These are phyloP conservation scores for Ustilago shanxiensis DNA, from an alignment of 1,284 basidiomycete species.

Conservation along the genomic window DNA sequence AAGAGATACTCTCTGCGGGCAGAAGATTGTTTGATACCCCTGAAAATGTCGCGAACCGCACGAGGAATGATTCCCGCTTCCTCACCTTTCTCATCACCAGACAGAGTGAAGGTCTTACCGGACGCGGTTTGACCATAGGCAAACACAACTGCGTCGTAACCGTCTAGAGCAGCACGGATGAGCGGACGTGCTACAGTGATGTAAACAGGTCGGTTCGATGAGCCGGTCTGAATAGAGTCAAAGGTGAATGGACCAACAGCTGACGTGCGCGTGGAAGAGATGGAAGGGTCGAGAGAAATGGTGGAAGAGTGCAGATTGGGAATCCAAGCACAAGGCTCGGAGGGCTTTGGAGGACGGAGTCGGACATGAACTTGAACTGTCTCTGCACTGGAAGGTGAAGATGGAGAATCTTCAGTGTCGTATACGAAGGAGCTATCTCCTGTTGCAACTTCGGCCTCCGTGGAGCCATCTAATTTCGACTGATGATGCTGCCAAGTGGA, in stretches of 20 bases:
- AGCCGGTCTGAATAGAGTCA: conserved; percentile 83
- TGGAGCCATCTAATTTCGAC: not conserved
- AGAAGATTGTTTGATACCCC: conserved; percentile 70
- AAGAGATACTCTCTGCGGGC: conserved; percentile 84
- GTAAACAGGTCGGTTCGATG: conserved; percentile 87
- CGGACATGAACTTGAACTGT: conserved; percentile 63
- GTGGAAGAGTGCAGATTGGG: conserved; percentile 41
- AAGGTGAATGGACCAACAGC: conserved; percentile 58
- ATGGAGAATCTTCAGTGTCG: conserved; percentile 24
- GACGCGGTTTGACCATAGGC: conserved; percentile 71
- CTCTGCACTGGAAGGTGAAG: conserved; percentile 16
- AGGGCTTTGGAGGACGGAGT: conserved; percentile 46
- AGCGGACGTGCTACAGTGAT: conserved; percentile 85
- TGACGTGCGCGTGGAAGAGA: conserved; percentile 42
- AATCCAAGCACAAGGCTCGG: conserved; percentile 63
- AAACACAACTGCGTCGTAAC: conserved; percentile 65
- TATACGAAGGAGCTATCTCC: conserved; percentile 63
- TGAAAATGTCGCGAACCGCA: conserved; percentile 67
- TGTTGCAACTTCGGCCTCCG: conserved; percentile 7
- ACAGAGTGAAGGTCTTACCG: conserved; percentile 62
- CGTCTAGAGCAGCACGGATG: conserved; percentile 73
- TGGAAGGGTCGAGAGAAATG: conserved; percentile 48
- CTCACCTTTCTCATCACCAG: conserved; percentile 71
- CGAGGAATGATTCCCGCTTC: conserved; percentile 65
- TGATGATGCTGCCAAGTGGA: conserved; percentile 24